A percentile compares a stretch with the other conserved stretches of the same genome.
These are phyloP conservation scores for Chrysopogon serrulatus DNA, from an alignment of 176 grass and related monocot genomes.

Conservation along the genomic window DNA sequence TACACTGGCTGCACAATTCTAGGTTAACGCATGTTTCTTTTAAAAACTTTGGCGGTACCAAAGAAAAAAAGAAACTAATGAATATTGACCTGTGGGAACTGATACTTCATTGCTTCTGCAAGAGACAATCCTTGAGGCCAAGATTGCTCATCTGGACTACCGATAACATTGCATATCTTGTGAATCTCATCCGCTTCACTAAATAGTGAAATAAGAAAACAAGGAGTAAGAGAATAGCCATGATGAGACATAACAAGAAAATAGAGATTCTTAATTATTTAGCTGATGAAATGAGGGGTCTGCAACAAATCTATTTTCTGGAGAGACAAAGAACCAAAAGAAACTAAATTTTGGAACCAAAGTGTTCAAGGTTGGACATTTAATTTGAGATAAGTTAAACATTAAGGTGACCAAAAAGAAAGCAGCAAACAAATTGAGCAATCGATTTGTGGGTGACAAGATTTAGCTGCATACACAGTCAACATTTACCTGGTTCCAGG, in stretches of 20 bases:
- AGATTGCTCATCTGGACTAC: conserved; percentile 73
- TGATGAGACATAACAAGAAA: not conserved
- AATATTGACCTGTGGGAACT: conserved; percentile 82
- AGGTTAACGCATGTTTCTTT: not conserved
- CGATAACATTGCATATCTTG: conserved; percentile 93
- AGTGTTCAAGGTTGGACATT: not conserved
- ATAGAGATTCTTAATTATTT: not conserved
- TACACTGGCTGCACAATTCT: not conserved
- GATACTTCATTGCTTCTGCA: conserved; percentile 77
- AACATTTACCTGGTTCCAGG: conserved; percentile 84
- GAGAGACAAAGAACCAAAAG: not conserved
- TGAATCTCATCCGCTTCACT: conserved; percentile 96
- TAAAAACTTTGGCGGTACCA: not conserved
- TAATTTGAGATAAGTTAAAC: not conserved
- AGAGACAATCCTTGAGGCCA: conserved; percentile 88
- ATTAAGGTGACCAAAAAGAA: not conserved
- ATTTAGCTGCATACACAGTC: conserved; percentile 2
- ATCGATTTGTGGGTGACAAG: not conserved
- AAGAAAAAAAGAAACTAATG: not conserved
- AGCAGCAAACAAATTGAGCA: not conserved
- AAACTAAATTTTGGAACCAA: conserved; percentile 4
- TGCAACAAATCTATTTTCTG: not conserved
- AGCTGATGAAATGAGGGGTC: not conserved
- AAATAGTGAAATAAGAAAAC: conserved; percentile 23
- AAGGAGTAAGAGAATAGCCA: conserved; percentile 7